Conservation (phyloP, 2,329 filamentous ascomycete species). For the Drechslerella stenobrocha region DNA sequence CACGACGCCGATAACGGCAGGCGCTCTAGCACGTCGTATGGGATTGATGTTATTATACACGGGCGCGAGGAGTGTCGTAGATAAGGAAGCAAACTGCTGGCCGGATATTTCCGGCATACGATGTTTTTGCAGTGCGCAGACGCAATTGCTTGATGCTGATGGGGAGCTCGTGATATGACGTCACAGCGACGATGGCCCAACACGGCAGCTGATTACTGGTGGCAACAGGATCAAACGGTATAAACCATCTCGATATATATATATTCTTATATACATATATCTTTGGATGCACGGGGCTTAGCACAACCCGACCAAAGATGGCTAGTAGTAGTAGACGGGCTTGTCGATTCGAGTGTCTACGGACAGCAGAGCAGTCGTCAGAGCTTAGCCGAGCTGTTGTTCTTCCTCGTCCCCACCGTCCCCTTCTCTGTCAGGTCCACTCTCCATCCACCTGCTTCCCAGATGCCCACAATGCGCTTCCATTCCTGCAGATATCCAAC, state of each 20-base stretch:
- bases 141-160: slow-evolving; percentile 16
- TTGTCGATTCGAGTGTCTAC: not conserved
- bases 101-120: slow-evolving; percentile 21
- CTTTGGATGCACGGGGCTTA: too few species aligned
- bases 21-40: too few species aligned
- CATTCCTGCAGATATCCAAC: slow-evolving; percentile 29
- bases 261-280: not conserved
- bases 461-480: slow-evolving; percentile 18
- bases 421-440: slow-evolving; percentile 36
- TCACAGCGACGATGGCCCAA: slow-evolving; percentile 22
- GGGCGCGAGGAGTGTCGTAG: too few species aligned
- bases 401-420: slow-evolving; percentile 20
- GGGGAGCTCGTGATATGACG: slow-evolving; percentile 33
- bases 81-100: too few species aligned
- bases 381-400: slow-evolving; percentile 16
- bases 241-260: not conserved
- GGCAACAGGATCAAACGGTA: not conserved
- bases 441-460: slow-evolving; percentile 33
- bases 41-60: too few species aligned
- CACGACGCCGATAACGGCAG: slow-evolving; percentile 8
- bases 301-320: too few species aligned
- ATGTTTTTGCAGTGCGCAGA: slow-evolving; percentile 2
- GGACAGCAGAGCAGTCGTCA: not conserved
- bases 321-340: too few species aligned
- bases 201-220: slow-evolving; percentile 6